Evolutionary conservation across 176 grass and related monocot genomes (phyloP).

Genomic region (Oryza longistaminata): DNA sequence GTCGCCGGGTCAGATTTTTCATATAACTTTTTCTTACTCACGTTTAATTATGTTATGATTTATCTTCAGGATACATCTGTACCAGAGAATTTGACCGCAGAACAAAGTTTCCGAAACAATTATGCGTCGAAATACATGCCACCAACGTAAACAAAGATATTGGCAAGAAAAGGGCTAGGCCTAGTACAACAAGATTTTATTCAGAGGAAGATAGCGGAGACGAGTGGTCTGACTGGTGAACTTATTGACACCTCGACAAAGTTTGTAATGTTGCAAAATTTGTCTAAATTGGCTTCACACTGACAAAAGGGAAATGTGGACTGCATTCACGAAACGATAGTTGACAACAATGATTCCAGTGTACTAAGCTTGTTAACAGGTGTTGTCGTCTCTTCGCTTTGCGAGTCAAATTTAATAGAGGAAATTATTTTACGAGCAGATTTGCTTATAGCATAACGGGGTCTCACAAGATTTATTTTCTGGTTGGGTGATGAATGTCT

Average conservation of each 20-base stretch:
- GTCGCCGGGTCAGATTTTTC: no score
- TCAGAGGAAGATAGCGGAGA: neutral
- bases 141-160: neutral
- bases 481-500: no score
- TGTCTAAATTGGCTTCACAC: neutral
- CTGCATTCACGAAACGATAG: no score
- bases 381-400: neutral
- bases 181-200: neutral
- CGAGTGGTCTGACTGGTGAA: no score
- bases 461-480: no score
- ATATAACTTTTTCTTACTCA: neutral
- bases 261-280: neutral
- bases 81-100: neutral
- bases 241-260: neutral
- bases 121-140: neutral
- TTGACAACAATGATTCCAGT: neutral
- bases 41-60: neutral
- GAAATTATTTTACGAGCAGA: no score
- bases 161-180: neutral
- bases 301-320: neutral
- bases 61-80: neutral
- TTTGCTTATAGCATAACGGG: no score
- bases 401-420: no score
- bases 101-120: neutral
- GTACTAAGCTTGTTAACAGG: neutral